These are phyloP conservation scores for Wickerhamomyces rabaulensis DNA, from an alignment of 805 yeast species.

Conservation along the genomic window DNA sequence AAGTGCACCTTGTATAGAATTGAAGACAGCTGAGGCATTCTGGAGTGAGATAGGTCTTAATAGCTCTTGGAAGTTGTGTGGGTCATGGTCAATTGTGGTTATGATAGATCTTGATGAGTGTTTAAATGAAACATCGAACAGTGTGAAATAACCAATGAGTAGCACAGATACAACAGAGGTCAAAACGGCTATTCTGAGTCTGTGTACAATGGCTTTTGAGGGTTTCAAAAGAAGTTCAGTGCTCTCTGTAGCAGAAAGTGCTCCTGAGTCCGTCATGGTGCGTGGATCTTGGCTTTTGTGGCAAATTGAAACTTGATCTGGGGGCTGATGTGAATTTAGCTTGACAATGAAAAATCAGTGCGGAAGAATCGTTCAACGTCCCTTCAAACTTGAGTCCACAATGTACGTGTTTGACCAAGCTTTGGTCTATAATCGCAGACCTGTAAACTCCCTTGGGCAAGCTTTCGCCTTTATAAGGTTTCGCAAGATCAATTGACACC, in stretches of 20 bases:
- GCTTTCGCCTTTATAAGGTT: too few species aligned
- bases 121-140: background rate
- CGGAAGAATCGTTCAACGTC: too few species aligned
- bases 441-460: too few species aligned
- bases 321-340: too few species aligned
- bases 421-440: too few species aligned
- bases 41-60: slow-evolving; percentile 29
- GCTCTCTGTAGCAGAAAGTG: background rate
- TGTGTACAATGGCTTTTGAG: background rate
- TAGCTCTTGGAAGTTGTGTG: background rate
- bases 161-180: background rate
- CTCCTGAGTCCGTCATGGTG: background rate
- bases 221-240: background rate
- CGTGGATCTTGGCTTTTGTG: background rate
- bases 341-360: too few species aligned
- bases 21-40: slow-evolving; percentile 53
- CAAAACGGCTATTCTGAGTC: too few species aligned
- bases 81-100: background rate
- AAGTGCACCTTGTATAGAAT: slow-evolving; percentile 46
- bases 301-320: background rate
- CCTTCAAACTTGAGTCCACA: too few species aligned
- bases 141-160: too few species aligned
- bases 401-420: too few species aligned
- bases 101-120: background rate
- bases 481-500: too few species aligned